Percentiles rank a stretch among this genome's conserved stretches.
These are phyloP conservation scores for Lactarius evosmus DNA, from an alignment of 768 basidiomycete genomes.

Conservation along the genomic window DNA sequence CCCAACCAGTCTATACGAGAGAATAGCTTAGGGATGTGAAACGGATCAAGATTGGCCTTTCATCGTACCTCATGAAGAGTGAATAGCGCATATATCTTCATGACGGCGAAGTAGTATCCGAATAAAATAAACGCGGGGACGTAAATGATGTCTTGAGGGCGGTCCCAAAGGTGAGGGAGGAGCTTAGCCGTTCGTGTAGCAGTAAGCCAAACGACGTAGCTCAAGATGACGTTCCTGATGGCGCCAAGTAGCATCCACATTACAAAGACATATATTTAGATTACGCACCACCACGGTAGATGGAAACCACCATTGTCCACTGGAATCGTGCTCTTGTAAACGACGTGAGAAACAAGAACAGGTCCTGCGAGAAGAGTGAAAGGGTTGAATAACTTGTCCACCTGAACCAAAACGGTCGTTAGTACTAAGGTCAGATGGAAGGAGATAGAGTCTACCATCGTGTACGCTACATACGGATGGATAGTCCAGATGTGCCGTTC, in stretches of 20 bases:
- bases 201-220: slow-evolving; percentile 67
- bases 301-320: slow-evolving; percentile 70
- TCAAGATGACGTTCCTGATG: slow-evolving; percentile 62
- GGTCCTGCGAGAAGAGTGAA: slow-evolving; percentile 86
- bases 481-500: slow-evolving; percentile 84
- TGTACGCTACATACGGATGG: slow-evolving; percentile 80
- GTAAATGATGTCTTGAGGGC: slow-evolving; percentile 56
- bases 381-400: slow-evolving; percentile 83
- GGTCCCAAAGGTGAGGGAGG: slow-evolving; percentile 55
- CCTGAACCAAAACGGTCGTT: slow-evolving; percentile 40
- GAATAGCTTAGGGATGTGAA: not conserved
- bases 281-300: slow-evolving; percentile 73
- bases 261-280: not conserved
- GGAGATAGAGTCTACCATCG: slow-evolving; percentile 57
- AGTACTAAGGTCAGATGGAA: slow-evolving; percentile 16
- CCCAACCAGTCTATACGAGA: slow-evolving; percentile 75
- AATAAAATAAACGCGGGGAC: slow-evolving; percentile 71
- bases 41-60: not conserved
- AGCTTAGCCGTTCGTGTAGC: slow-evolving; percentile 76
- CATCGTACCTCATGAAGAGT: slow-evolving; percentile 81
- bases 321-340: slow-evolving; percentile 75
- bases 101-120: slow-evolving; percentile 91
- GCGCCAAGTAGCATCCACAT: not conserved
- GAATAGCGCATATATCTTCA: slow-evolving; percentile 90
- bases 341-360: slow-evolving; percentile 66